Base-by-base conservation (phyloP, 2,329 filamentous ascomycete genomes). In the Epichloe elymi region DNA sequence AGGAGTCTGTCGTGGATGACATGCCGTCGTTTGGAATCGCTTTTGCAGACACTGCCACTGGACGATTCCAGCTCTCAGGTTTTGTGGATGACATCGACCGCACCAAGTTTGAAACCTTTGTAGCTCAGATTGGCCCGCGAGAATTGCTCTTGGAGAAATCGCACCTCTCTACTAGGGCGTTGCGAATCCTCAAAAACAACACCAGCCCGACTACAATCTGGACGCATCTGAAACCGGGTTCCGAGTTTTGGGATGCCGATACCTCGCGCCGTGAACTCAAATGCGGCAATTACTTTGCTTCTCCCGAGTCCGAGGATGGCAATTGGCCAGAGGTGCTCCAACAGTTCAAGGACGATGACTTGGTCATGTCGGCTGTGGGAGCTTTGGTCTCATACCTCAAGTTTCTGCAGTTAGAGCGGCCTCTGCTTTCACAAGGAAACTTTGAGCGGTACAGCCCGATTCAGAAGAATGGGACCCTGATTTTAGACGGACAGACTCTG, bases 21-120 rank as follows among this genome's bases (percentile, higher is more conserved):
- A 73, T 82, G 30, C 90, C 93, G 5, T 81, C 82, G 0, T 98
- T 98, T 64, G 93, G 93, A 8, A 82, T 98, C 48, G 84, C 89
- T 0, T 96, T 97, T 67, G 88, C 95, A 11, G 93, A 98, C 63
- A 93, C 93, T 7, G 90, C 93, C 2, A 98, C 91, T 0, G 93
- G 91, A 10, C 88, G 95, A 56, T 98, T 98, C 65, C 89, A 87
- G 61, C 67, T 98, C n/a, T 86, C 90, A 1, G 83, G 94, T 55
- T 97, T 97, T 57, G 76, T 86, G 5, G 93, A 98, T 60, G 93
- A 98, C 64, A 79, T 83, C 4, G 90, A 97, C 60, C 78, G 96
- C 68, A 98, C 93, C 52, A 95, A 90, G 63, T 97, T 98, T 58
- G 93, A 98, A 71, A 98, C 93, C 0, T 86, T 98, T 55, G 83